Conservation (phyloP, 2,329 filamentous ascomycete species). For the Xylariaceae sp. region DNA sequence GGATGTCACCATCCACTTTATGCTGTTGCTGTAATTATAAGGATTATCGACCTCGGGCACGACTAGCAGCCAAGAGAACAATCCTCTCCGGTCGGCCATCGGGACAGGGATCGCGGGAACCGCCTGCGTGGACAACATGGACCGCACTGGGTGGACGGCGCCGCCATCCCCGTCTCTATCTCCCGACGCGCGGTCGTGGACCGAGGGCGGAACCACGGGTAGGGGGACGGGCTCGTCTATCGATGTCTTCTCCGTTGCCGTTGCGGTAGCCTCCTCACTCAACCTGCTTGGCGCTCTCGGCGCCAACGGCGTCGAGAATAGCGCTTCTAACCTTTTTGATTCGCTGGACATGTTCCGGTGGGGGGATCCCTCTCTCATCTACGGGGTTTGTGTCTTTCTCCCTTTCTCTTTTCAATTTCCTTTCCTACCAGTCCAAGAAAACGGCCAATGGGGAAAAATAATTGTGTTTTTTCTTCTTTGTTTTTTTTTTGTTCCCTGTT, state of each 20-base stretch:
- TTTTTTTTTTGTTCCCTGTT: neutral
- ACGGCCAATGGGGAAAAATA: neutral
- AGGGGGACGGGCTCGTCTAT: slow-evolving; percentile 6
- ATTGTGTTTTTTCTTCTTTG: neutral
- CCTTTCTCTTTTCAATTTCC: no score
- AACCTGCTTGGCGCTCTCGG: slow-evolving; percentile 4
- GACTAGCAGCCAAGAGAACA: slow-evolving; percentile 66
- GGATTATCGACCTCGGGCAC: slow-evolving; percentile 77
- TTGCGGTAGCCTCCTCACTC: slow-evolving; percentile 5
- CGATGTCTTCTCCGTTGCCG: slow-evolving; percentile 12
- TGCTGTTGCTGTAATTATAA: slow-evolving; percentile 64
- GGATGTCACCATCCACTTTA: slow-evolving; percentile 81
- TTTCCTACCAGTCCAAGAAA: no score
- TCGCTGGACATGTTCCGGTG: slow-evolving; percentile 10
- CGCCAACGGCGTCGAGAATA: neutral
- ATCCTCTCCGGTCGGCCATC: slow-evolving; percentile 54
- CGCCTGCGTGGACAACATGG: slow-evolving; percentile 19
- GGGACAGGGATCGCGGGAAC: slow-evolving; percentile 22
- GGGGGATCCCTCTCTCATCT: neutral
- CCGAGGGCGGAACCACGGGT: slow-evolving; percentile 10
- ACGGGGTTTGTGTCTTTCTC: neutral
- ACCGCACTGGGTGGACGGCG: slow-evolving; percentile 5
- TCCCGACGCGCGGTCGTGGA: slow-evolving; percentile 9
- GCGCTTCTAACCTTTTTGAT: slow-evolving; percentile 10
- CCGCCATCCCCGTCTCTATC: slow-evolving; percentile 23